A percentile compares a stretch with the other conserved stretches of the same genome.
These are phyloP conservation scores for Vitis rotundifolia DNA, from an alignment of 164 flowering plant species.

Conservation along the genomic window DNA sequence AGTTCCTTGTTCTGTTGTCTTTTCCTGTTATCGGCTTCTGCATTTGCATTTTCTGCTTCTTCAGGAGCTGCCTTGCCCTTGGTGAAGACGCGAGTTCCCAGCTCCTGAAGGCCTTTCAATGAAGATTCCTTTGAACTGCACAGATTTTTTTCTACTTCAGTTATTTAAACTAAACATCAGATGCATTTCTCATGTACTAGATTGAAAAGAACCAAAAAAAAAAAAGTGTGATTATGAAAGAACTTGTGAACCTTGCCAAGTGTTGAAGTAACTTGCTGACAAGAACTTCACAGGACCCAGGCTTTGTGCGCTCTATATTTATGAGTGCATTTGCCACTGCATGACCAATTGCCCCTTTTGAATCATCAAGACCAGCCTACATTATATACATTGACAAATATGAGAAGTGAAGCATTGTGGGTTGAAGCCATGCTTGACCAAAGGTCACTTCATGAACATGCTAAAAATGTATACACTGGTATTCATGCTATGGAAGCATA, in stretches of 20 bases:
- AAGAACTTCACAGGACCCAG: conserved; percentile 77
- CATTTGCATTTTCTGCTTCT: conserved; percentile 32
- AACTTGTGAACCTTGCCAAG: conserved; percentile 64
- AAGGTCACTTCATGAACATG: not conserved
- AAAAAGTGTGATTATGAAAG: not conserved
- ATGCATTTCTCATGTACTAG: not conserved
- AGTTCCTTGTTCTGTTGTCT: conserved; percentile 54
- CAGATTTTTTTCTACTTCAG: not conserved
- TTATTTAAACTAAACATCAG: conserved; percentile 4
- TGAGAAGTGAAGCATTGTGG: not conserved
- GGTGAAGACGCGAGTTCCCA: conserved; percentile 55
- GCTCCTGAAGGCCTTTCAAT: conserved; percentile 70
- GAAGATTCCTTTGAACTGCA: conserved; percentile 84
- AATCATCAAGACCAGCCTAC: conserved; percentile 70
- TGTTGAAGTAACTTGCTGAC: conserved; percentile 71
- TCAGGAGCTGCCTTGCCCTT: conserved; percentile 34
- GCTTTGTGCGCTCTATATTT: conserved; percentile 67
- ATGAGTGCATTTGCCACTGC: conserved; percentile 58
- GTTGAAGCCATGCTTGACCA: not conserved
- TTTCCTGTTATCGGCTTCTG: conserved; percentile 46
- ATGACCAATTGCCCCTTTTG: conserved; percentile 52
- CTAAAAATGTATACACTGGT: not conserved
- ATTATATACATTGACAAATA: conserved; percentile 5
- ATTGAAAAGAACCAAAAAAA: not conserved
- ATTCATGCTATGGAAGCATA: too few species aligned